Evolutionary conservation across 352 stramenopile genomes (phyloP).

Genomic region (Pythium folliculosum): DNA sequence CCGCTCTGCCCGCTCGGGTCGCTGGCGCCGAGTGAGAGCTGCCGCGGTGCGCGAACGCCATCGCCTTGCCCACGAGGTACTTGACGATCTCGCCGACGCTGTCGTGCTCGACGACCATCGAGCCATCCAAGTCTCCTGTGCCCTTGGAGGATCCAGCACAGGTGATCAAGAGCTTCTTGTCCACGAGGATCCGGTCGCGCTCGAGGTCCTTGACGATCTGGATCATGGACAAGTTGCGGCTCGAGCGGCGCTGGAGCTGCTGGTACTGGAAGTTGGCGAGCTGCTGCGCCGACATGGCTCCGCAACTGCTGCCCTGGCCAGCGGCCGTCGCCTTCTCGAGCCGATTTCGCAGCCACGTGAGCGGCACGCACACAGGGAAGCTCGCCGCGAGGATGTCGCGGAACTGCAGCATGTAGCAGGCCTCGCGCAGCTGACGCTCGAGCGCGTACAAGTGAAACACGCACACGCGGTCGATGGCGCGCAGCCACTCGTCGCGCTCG

Average conservation of each 20-base stretch:
- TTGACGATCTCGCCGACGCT: slow-evolving; percentile 62
- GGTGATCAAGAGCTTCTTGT: slow-evolving; percentile 49
- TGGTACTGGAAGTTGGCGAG: slow-evolving; percentile 35
- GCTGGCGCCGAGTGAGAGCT: not conserved
- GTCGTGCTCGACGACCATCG: slow-evolving; percentile 31
- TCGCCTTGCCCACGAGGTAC: slow-evolving; percentile 51
- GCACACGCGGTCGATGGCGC: slow-evolving; percentile 26
- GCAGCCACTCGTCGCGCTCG: slow-evolving; percentile 23
- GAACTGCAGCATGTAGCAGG: slow-evolving; percentile 40
- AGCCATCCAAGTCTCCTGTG: not conserved
- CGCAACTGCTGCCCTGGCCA: too few relatives aligned
- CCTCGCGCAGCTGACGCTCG: slow-evolving; percentile 23
- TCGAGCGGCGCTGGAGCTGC: slow-evolving; percentile 49
- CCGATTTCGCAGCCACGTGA: slow-evolving; percentile 65
- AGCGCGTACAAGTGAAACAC: slow-evolving; percentile 27
- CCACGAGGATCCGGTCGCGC: slow-evolving; percentile 63
- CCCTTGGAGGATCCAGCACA: not conserved
- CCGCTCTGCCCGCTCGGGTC: not conserved
- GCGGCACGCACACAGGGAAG: slow-evolving; percentile 56
- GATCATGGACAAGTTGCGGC: slow-evolving; percentile 68
- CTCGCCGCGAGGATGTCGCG: slow-evolving; percentile 39
- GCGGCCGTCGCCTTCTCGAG: slow-evolving; percentile 34
- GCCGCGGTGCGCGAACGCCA: slow-evolving; percentile 37
- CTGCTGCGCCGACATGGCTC: slow-evolving; percentile 25
- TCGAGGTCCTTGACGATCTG: slow-evolving; percentile 82